phyloP scores from a whole-genome alignment of 768 basidiomycete genomes.

The Tulasnella sp. region DNA sequence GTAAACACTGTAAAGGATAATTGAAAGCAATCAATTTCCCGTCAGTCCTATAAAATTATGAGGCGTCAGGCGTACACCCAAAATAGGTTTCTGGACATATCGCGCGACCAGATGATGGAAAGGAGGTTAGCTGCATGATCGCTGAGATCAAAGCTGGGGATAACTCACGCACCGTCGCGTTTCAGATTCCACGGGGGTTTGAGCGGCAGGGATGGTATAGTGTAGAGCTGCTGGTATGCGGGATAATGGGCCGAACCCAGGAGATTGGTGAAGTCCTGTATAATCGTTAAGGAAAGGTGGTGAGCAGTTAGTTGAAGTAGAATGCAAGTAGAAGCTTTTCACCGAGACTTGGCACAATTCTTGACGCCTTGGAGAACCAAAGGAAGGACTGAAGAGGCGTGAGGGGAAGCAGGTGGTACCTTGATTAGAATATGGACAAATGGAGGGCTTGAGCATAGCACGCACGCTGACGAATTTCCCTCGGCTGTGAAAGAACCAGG shows the following conservation, averaged over 20 bases:
- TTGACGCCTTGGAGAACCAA: too few relatives aligned
- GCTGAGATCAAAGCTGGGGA: not conserved
- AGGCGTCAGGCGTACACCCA: slow-evolving; percentile 3
- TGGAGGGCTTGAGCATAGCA: too few relatives aligned
- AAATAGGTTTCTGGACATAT: slow-evolving; percentile 1
- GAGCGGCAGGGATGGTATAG: not conserved
- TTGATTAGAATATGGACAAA: too few relatives aligned
- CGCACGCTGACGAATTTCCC: not conserved
- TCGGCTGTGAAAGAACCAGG: not conserved
- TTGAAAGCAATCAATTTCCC: too few relatives aligned
- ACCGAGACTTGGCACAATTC: too few relatives aligned
- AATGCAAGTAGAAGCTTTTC: too few relatives aligned
- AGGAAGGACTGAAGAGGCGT: too few relatives aligned
- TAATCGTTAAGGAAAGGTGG: not conserved
- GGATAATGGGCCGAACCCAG: slow-evolving; percentile 10
- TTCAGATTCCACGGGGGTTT: not conserved
- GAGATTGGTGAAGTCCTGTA: not conserved
- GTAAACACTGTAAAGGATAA: too few relatives aligned
- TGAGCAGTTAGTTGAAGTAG: too few relatives aligned
- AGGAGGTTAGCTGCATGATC: not conserved
- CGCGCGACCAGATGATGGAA: too few relatives aligned
- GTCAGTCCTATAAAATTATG: too few relatives aligned
- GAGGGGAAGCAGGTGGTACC: too few relatives aligned
- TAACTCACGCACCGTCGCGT: not conserved
- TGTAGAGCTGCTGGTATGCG: not conserved